Conservation (phyloP, 495 filamentous ascomycete genomes). For the Oidiodendron maius region DNA sequence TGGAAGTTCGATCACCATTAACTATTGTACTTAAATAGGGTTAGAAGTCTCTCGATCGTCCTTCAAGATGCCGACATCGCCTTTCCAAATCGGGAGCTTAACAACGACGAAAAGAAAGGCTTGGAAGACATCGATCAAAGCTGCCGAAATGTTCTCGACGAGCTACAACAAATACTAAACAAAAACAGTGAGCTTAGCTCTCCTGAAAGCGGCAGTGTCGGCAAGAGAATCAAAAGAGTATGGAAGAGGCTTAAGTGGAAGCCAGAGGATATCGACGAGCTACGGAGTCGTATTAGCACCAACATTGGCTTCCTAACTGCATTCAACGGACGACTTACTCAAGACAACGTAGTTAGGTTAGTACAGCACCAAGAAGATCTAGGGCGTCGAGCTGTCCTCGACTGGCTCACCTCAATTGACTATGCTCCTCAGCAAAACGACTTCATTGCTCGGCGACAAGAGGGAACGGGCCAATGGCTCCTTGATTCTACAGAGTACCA, state of each 20-base stretch:
- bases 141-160: conserved; percentile 3
- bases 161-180: conserved; percentile 6
- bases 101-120: conserved; percentile 3
- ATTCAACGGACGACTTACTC: conserved; percentile 8
- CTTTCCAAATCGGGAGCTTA: conserved; percentile 1
- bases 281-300: conserved; percentile 18
- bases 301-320: conserved; percentile 19
- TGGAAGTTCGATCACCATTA: conserved; percentile 1
- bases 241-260: conserved; percentile 27
- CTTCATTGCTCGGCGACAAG: conserved; percentile 25
- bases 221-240: conserved; percentile 7
- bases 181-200: conserved; percentile 2
- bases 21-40: conserved; percentile 10
- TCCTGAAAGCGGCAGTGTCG: neutral
- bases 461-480: no score
- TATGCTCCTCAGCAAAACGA: conserved; percentile 29
- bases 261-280: conserved; percentile 23
- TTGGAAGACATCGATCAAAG: conserved; percentile 1
- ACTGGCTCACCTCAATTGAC: conserved; percentile 26
- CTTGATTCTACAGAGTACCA: conserved; percentile 17
- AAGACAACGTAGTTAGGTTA: conserved; percentile 33
- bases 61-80: conserved; percentile 21
- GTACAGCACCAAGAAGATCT: neutral
- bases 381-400: conserved; percentile 10
- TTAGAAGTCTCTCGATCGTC: conserved; percentile 20